These are phyloP conservation scores for Halocafeteria seosinensis DNA, from an alignment of 108 stramenopile genomes.

Conservation along the genomic window DNA sequence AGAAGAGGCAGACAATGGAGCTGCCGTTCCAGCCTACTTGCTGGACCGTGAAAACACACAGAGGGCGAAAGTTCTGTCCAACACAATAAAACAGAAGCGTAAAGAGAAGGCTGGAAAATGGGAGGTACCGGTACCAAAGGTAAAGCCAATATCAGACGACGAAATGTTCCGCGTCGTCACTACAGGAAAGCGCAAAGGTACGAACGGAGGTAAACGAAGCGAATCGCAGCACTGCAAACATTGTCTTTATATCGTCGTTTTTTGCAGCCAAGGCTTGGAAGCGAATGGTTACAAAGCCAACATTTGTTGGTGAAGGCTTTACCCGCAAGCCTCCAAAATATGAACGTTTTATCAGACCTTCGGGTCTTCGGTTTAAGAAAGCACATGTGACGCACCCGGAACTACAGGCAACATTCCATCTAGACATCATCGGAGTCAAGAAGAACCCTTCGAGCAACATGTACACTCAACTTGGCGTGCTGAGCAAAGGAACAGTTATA, in stretches of 20 bases:
- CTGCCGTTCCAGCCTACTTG: constrained; percentile 88
- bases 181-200: constrained; percentile 69
- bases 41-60: constrained; percentile 88
- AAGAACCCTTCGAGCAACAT: constrained; percentile 81
- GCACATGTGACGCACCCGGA: constrained; percentile 99
- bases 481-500: constrained; percentile 97
- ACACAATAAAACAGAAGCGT: constrained; percentile 97
- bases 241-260: too few relatives aligned
- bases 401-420: constrained; percentile 88
- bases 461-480: constrained; percentile 88
- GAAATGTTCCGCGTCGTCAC: constrained; percentile 92
- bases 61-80: constrained; percentile 89
- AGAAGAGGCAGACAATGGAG: constrained; percentile 72
- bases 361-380: constrained; percentile 85
- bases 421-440: constrained; percentile 94
- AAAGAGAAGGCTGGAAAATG: constrained; percentile 99
- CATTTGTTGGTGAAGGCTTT: constrained; percentile 87
- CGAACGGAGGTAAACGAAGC: too few relatives aligned
- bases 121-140: constrained; percentile 97
- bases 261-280: constrained; percentile 98
- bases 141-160: constrained; percentile 94
- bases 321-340: constrained; percentile 97
- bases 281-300: constrained; percentile 92
- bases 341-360: constrained; percentile 95
- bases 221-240: too few relatives aligned